phyloP scores from a whole-genome alignment of 2,329 filamentous ascomycete species.

The Periconia digitata region DNA sequence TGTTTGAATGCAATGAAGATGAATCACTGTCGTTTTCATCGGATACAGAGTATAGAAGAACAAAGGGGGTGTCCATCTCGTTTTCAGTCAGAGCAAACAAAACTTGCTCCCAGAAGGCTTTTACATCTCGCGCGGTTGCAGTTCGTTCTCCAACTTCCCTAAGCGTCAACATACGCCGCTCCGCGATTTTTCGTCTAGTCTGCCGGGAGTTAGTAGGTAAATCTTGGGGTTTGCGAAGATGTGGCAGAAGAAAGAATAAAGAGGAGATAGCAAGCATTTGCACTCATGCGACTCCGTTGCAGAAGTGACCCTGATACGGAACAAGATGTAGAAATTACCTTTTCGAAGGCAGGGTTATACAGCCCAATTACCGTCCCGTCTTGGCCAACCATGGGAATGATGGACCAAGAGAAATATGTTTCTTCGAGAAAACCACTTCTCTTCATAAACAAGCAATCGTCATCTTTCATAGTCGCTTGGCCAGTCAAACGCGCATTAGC shows the following conservation, averaged over 20 bases:
- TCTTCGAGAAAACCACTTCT: constrained; percentile 74
- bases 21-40: constrained; percentile 73
- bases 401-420: constrained; percentile 80
- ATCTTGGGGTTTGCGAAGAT: neutral
- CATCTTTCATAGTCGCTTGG: constrained; percentile 81
- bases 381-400: constrained; percentile 74
- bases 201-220: neutral
- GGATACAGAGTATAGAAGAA: constrained; percentile 72
- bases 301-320: no score
- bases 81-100: constrained; percentile 71
- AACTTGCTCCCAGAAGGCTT: constrained; percentile 72
- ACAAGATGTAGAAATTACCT: constrained; percentile 40
- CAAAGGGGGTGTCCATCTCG: constrained; percentile 74
- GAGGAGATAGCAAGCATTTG: neutral
- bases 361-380: constrained; percentile 75
- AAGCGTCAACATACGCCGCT: constrained; percentile 76
- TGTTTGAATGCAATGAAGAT: constrained; percentile 71
- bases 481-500: constrained; percentile 67
- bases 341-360: constrained; percentile 81
- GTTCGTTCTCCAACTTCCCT: constrained; percentile 77
- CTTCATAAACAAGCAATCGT: constrained; percentile 73
- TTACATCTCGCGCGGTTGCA: constrained; percentile 70
- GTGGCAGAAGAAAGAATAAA: neutral
- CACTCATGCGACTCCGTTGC: no score
- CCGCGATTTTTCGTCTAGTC: constrained; percentile 74